phyloP scores from a whole-genome alignment of 2,329 filamentous ascomycete genomes.

The Ceratocystis huliohia region DNA sequence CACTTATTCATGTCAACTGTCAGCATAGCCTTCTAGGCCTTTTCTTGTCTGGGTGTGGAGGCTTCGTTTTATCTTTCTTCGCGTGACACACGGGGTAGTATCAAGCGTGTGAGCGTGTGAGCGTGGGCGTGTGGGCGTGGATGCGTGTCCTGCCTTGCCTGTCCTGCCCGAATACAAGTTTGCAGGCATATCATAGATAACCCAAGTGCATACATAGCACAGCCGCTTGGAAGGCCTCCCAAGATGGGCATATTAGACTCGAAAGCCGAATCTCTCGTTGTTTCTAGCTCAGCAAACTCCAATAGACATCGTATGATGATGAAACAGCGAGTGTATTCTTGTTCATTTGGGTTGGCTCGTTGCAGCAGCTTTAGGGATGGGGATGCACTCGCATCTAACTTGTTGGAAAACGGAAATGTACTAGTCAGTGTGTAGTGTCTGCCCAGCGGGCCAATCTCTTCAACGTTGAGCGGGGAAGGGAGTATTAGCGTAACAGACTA shows the following conservation, averaged over 20 bases:
- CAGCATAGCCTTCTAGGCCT: conserved; percentile 5
- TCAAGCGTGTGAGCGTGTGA: not conserved
- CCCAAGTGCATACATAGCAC: too few relatives aligned
- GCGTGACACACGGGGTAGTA: not conserved
- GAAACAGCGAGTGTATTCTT: conserved; percentile 6
- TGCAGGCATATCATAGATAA: too few relatives aligned
- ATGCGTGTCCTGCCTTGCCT: too few relatives aligned
- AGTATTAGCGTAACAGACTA: not conserved
- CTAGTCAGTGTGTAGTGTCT: not conserved
- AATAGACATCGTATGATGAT: conserved; percentile 1
- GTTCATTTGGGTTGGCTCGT: not conserved
- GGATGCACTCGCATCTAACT: not conserved
- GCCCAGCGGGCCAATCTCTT: not conserved
- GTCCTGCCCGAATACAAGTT: too few relatives aligned
- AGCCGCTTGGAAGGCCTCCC: not conserved
- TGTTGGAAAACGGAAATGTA: not conserved
- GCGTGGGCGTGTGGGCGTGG: not conserved
- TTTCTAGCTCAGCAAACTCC: not conserved
- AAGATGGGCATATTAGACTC: not conserved
- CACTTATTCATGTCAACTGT: not conserved
- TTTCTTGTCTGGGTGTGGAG: not conserved
- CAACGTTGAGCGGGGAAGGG: not conserved
- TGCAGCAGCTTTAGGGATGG: not conserved
- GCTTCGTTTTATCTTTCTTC: not conserved
- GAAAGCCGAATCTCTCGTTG: not conserved